Evolutionary conservation across 2,329 filamentous ascomycete species (phyloP), one percentile per base, ranked within the genome.

Genomic region (Biscogniauxia mediterranea): DNA sequence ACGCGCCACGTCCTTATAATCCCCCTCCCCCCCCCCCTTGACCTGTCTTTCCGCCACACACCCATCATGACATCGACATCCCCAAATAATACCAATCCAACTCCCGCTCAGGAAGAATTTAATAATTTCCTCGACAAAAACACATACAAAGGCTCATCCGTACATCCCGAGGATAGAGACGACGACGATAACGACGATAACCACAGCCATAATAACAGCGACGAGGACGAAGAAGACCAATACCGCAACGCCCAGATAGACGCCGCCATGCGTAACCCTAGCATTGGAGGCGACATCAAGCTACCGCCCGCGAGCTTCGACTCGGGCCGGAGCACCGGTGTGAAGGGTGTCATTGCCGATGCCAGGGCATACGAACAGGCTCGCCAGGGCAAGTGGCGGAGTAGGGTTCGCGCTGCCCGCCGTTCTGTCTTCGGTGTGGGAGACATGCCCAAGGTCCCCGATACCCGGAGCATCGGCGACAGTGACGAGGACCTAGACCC

Each of bases 311-410:
- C 80, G 13, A 83, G 81, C 59, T 89, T 89, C 70, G 85, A 91
- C 74, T 85, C 80, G 57, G 88, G 89, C 61, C 84, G 86, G 66
- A 88, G 90, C 68, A 94, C 91, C 2, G 91, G 91, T 54, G 91
- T 93, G 68, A 94, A 94, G 80, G 91, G 91, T 64, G 91, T 95
- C 75, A 94, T 95, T 71, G 90, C 91, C 69, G 91, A 95, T 73
- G 91, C 91, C 46, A 84, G 90, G 70, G 87, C 88, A 70, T 94
- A 89, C 75, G 89, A 92, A 77, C 81, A 85, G 70, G 89, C 89
- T 13, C 82, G 83, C 67, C 81, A 81, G 70, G 77, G 71, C 68
- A 85, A 83, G 65, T 85, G 83, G 80, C 79, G 79, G 69, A 80
- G 76, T 71, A 80, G 79, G 58, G 81, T 83, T 60, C 79, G 79